A percentile compares a stretch with the other conserved stretches of the same genome.
Conservation (phyloP, 805 yeast species). For the Candida corydali region DNA sequence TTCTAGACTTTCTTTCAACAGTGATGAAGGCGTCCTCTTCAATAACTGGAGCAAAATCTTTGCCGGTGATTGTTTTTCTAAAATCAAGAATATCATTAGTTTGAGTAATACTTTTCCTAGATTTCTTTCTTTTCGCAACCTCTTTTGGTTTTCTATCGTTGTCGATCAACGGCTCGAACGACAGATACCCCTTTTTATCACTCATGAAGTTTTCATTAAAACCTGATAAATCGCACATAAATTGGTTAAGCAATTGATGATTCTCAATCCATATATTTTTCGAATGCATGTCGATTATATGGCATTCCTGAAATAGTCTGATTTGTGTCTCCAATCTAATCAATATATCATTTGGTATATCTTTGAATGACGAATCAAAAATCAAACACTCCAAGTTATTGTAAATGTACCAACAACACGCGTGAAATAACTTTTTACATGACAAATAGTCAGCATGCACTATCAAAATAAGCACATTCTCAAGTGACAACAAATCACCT, state of each 20-base stretch:
- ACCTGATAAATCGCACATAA: slow-evolving; percentile 14
- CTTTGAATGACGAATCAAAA: slow-evolving; percentile 36
- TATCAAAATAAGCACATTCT: slow-evolving; percentile 56
- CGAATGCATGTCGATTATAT: slow-evolving; percentile 16
- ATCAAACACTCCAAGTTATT: slow-evolving; percentile 61
- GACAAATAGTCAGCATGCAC: slow-evolving; percentile 48
- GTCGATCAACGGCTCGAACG: slow-evolving; percentile 36
- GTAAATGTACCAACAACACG: slow-evolving; percentile 65
- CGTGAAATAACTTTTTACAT: slow-evolving; percentile 52
- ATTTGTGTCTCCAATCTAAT: slow-evolving; percentile 25
- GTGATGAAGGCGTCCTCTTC: slow-evolving; percentile 19
- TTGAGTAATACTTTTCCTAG: slow-evolving; percentile 22
- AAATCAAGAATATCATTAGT: slow-evolving; percentile 20
- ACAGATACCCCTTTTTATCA: slow-evolving; percentile 26
- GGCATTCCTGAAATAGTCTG: slow-evolving; percentile 24
- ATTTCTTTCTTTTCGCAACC: slow-evolving; percentile 15
- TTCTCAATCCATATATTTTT: slow-evolving; percentile 19
- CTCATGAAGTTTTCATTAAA: slow-evolving; percentile 33
- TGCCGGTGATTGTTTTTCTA: slow-evolving; percentile 14
- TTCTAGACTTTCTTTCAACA: slow-evolving; percentile 18
- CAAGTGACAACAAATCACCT: slow-evolving; percentile 51
- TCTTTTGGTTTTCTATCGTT: slow-evolving; percentile 14
- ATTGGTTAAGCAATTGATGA: slow-evolving; percentile 17
- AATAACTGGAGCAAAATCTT: background rate
- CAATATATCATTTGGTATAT: slow-evolving; percentile 23